These are phyloP conservation scores for Cyclostephanos invisitatus DNA, from an alignment of 108 stramenopile genomes.

Conservation along the genomic window DNA sequence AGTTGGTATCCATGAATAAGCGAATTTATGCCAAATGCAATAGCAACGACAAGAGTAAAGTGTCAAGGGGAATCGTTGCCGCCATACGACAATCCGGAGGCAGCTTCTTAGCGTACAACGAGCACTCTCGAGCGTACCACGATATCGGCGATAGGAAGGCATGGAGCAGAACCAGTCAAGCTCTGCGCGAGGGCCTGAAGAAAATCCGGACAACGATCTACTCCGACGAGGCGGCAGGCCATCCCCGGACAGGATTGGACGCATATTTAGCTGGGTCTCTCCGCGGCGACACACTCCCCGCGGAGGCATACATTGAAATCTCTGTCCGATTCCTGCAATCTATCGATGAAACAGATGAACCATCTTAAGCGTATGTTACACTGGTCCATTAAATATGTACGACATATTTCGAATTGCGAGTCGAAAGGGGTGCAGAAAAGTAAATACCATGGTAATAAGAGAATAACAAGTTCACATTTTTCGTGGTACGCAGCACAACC, in stretches of 20 bases:
- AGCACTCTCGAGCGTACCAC: constrained; percentile 41
- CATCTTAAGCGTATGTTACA: no score
- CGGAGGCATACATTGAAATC: constrained; percentile 1
- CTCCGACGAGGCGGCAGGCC: neutral
- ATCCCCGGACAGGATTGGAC: neutral
- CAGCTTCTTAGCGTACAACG: constrained; percentile 71
- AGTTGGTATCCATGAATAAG: constrained; percentile 8
- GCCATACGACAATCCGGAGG: constrained; percentile 12
- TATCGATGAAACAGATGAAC: neutral
- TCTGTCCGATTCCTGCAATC: constrained; percentile 1
- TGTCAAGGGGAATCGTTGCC: constrained; percentile 17
- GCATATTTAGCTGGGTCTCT: no score
- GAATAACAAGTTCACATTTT: no score
- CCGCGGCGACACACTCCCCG: neutral
- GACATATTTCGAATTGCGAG: no score
- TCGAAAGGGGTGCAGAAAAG: no score
- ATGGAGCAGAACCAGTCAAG: constrained; percentile 53
- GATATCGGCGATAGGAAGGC: constrained; percentile 80
- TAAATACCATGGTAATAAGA: no score
- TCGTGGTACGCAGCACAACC: no score
- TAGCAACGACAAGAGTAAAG: neutral
- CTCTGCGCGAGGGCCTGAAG: constrained; percentile 57
- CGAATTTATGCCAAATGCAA: constrained; percentile 1
- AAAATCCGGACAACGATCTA: constrained; percentile 42
- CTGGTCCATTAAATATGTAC: no score